Evolutionary conservation across 495 filamentous ascomycete species (phyloP).

Genomic region (Penicillium herquei): DNA sequence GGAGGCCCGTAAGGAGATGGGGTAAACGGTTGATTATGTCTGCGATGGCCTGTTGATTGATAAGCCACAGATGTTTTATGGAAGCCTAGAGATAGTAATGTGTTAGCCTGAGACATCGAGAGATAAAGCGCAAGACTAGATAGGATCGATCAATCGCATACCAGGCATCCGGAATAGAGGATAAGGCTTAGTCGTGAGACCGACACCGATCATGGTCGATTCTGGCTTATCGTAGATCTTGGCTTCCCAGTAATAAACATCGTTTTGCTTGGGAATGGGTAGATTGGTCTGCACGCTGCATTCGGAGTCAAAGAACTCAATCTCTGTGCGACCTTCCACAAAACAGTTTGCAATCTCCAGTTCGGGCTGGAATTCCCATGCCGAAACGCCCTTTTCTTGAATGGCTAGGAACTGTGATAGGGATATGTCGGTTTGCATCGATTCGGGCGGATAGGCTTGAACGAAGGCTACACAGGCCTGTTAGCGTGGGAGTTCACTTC

Average conservation of each 20-base stretch:
- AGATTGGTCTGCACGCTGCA: slow-evolving; percentile 97
- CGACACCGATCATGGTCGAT: slow-evolving; percentile 76
- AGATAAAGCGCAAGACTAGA: neutral
- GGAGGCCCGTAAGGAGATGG: slow-evolving; percentile 76
- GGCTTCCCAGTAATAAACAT: slow-evolving; percentile 99
- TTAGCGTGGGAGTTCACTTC: neutral
- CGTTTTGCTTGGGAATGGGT: slow-evolving; percentile 96
- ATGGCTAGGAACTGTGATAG: slow-evolving; percentile 96
- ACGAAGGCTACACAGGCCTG: slow-evolving; percentile 69
- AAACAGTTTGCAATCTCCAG: slow-evolving; percentile 99
- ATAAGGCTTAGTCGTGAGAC: slow-evolving; percentile 94
- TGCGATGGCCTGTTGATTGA: slow-evolving; percentile 77
- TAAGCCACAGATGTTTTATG: slow-evolving; percentile 93
- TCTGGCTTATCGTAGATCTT: slow-evolving; percentile 98
- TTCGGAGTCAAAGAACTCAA: slow-evolving; percentile 97
- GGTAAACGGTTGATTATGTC: slow-evolving; percentile 87
- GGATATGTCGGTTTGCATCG: slow-evolving; percentile 92
- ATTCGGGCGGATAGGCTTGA: slow-evolving; percentile 92
- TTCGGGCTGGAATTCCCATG: slow-evolving; percentile 98
- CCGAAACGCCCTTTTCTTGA: slow-evolving; percentile 97
- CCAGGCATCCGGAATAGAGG: slow-evolving; percentile 91
- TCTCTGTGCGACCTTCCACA: slow-evolving; percentile 92
- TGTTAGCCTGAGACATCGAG: neutral
- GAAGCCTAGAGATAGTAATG: slow-evolving; percentile 58
- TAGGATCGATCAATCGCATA: slow-evolving; percentile 36